Percentiles rank a stretch among this genome's conserved stretches.
Evolutionary conservation across 2,329 filamentous ascomycete genomes (phyloP).

Genomic region (Nemania bipapillata): DNA sequence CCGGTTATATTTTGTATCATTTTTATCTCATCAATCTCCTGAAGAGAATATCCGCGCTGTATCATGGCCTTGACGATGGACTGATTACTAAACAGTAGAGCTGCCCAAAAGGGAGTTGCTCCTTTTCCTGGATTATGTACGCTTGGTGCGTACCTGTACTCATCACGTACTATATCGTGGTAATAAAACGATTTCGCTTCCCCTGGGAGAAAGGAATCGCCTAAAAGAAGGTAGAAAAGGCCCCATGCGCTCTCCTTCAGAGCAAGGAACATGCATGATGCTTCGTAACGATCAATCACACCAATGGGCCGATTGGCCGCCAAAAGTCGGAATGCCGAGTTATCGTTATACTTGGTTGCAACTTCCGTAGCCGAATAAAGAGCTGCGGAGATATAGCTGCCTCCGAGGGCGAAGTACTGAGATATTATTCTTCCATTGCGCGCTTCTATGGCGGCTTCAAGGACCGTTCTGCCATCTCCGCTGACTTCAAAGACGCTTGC

Average conservation of each 20-base stretch:
- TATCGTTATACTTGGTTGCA: not conserved
- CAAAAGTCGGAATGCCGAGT: not conserved
- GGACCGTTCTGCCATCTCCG: not conserved
- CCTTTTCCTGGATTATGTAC: not conserved
- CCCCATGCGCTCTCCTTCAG: not conserved
- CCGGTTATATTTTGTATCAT: not conserved
- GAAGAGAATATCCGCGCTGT: constrained; percentile 3
- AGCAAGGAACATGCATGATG: constrained; percentile 10
- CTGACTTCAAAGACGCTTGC: not conserved
- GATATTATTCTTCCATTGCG: not conserved
- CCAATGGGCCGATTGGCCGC: not conserved
- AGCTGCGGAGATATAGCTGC: constrained; percentile 5
- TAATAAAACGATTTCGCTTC: not conserved
- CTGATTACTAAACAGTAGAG: not conserved
- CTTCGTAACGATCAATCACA: constrained; percentile 11
- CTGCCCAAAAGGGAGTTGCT: not conserved
- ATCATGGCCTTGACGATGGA: not conserved
- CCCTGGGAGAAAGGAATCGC: constrained; percentile 2
- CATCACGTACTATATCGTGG: too few relatives aligned
- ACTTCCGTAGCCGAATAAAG: not conserved
- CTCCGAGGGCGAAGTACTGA: not conserved
- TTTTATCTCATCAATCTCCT: not conserved
- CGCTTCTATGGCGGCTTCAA: not conserved
- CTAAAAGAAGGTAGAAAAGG: not conserved
- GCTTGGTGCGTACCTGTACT: too few relatives aligned